A percentile compares a stretch with the other conserved stretches of the same genome.
Evolutionary conservation across 805 yeast genomes (phyloP).

Genomic region (Naumovozyma dairenensis): DNA sequence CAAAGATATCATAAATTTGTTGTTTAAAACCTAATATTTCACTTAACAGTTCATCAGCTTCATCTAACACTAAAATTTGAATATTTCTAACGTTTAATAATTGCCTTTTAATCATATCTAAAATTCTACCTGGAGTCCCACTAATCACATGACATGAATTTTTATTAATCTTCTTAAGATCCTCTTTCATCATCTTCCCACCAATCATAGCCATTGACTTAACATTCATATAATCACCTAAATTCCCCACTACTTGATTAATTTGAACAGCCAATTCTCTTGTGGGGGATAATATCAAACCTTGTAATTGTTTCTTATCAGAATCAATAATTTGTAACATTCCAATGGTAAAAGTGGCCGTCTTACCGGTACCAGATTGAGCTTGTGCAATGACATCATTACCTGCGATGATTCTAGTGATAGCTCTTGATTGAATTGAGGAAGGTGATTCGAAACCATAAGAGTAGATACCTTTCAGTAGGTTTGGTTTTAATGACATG

Average conservation of each 20-base stretch:
- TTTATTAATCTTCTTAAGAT: constrained; percentile 58
- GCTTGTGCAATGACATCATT: constrained; percentile 96
- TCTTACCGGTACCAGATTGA: constrained; percentile 98
- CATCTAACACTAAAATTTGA: constrained; percentile 86
- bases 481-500: constrained; percentile 56
- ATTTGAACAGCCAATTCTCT: constrained; percentile 94
- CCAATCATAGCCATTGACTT: constrained; percentile 90
- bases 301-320: constrained; percentile 68
- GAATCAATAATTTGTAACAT: constrained; percentile 80
- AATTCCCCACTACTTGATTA: constrained; percentile 72
- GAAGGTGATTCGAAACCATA: constrained; percentile 95
- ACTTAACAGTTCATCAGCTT: constrained; percentile 90
- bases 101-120: constrained; percentile 83
- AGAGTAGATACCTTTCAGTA: constrained; percentile 58
- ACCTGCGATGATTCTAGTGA: constrained; percentile 85
- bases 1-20: constrained; percentile 89
- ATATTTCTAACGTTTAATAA: constrained; percentile 61
- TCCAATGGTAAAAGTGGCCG: constrained; percentile 96
- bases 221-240: constrained; percentile 82
- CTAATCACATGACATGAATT: constrained; percentile 82
- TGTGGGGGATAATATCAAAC: constrained; percentile 86
- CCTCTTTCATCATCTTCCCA: constrained; percentile 78
- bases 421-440: constrained; percentile 94
- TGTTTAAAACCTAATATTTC: constrained; percentile 85
- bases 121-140: constrained; percentile 96